Conservation (phyloP, 108 stramenopile genomes). For the Asterionellopsis glacialis region DNA sequence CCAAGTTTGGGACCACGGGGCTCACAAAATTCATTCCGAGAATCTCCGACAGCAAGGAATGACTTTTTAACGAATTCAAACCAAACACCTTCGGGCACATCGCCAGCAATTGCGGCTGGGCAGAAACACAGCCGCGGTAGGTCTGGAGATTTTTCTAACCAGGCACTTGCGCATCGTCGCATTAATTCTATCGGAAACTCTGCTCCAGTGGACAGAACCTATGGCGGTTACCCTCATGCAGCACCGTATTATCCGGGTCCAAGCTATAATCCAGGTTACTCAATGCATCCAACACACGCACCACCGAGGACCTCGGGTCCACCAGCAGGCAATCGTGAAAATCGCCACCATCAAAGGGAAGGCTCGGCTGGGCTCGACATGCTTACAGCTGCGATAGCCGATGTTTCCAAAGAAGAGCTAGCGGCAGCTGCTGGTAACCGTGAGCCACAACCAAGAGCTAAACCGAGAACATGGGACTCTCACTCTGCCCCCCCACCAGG, state of each 20-base stretch:
- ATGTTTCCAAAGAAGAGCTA: slow-evolving; percentile 46
- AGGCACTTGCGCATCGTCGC: slow-evolving; percentile 59
- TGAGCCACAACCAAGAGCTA: not conserved
- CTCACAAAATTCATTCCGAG: not conserved
- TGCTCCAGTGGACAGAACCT: slow-evolving; percentile 19
- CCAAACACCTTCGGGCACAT: not conserved
- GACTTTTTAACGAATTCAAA: not conserved
- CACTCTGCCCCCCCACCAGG: slow-evolving; percentile 2
- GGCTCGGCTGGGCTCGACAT: slow-evolving; percentile 51
- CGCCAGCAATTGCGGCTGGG: not conserved
- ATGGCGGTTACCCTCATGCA: slow-evolving; percentile 5
- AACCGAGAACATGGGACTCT: not conserved
- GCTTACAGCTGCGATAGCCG: slow-evolving; percentile 45
- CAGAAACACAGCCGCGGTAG: slow-evolving; percentile 60
- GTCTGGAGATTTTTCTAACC: slow-evolving; percentile 57
- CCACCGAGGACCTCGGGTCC: not conserved
- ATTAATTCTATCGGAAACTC: slow-evolving; percentile 60
- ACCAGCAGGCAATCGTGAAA: not conserved
- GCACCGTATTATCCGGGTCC: no score
- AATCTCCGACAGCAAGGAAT: not conserved
- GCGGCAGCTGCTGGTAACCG: slow-evolving; percentile 24
- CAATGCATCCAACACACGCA: not conserved
- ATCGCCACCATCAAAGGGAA: slow-evolving; percentile 36
- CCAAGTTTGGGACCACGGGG: not conserved
- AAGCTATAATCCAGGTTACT: not conserved